Percentiles rank a stretch among this genome's conserved stretches.
Evolutionary conservation across 2,329 filamentous ascomycete species (phyloP).

Genomic region (Aureobasidium sp.): DNA sequence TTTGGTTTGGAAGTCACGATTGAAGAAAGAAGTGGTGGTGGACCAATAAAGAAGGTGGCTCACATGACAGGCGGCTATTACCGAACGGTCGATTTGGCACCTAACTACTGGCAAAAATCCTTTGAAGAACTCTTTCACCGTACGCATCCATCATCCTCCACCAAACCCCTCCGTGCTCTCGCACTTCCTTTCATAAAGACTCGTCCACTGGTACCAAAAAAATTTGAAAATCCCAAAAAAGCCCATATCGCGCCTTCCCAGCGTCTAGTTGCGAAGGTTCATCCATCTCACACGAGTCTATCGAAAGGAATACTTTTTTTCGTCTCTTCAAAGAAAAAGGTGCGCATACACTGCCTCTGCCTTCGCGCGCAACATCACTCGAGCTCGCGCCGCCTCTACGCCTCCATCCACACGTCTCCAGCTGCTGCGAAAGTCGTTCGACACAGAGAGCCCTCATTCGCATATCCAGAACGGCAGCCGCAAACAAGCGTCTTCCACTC

Average conservation of each 20-base stretch:
- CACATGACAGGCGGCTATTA: conserved; percentile 7
- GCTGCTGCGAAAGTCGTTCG: not conserved
- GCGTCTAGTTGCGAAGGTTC: conserved; percentile 16
- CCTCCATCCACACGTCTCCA: not conserved
- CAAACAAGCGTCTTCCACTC: conserved; percentile 1
- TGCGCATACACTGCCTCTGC: conserved; percentile 12
- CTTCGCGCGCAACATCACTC: not conserved
- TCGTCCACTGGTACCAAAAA: conserved; percentile 30
- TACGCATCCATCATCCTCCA: conserved; percentile 21
- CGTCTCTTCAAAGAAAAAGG: conserved; percentile 6
- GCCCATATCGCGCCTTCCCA: conserved; percentile 24
- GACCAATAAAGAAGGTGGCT: conserved; percentile 6
- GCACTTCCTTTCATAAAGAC: conserved; percentile 28
- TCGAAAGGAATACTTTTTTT: conserved; percentile 13
- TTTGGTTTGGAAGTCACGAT: not conserved
- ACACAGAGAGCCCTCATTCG: not conserved
- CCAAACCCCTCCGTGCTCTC: conserved; percentile 12
- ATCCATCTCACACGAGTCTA: conserved; percentile 12
- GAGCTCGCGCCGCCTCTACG: not conserved
- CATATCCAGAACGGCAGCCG: not conserved
- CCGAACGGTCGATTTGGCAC: not conserved
- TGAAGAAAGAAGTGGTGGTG: not conserved
- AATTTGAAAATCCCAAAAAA: conserved; percentile 33
- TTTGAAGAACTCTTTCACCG: conserved; percentile 15
- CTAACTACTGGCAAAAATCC: not conserved